These are phyloP conservation scores for Ustilago vetiveriae DNA, from an alignment of 1,284 basidiomycete genomes.

Conservation along the genomic window DNA sequence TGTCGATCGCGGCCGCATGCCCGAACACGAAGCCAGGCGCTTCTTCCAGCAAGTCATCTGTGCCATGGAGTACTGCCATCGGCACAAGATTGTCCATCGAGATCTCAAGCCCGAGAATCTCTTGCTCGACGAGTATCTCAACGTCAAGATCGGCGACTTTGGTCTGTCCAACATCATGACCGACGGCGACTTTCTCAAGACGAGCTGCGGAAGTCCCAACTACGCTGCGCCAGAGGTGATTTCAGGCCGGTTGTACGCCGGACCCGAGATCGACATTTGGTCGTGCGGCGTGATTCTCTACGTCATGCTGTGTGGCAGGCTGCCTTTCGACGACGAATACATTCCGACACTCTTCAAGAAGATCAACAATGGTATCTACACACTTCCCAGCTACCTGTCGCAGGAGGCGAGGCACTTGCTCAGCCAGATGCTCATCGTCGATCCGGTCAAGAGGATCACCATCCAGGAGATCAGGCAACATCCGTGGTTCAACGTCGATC, in stretches of 20 bases:
- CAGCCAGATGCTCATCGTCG: slow-evolving; percentile 65
- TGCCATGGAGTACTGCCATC: slow-evolving; percentile 65
- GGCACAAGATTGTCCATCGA: slow-evolving; percentile 65
- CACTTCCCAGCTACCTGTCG: slow-evolving; percentile 63
- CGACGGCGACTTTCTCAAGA: slow-evolving; percentile 67
- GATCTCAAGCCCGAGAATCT: slow-evolving; percentile 66
- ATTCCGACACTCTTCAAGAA: slow-evolving; percentile 67
- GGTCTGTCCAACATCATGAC: slow-evolving; percentile 67
- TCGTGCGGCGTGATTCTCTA: slow-evolving; percentile 67
- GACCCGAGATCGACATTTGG: slow-evolving; percentile 67
- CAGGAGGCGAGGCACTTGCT: slow-evolving; percentile 61
- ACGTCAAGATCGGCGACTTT: slow-evolving; percentile 67
- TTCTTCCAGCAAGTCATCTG: slow-evolving; percentile 67
- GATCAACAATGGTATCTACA: slow-evolving; percentile 66
- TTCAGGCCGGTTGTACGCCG: slow-evolving; percentile 64
- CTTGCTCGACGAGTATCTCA: slow-evolving; percentile 64
- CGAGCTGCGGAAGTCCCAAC: slow-evolving; percentile 66
- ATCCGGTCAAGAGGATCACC: slow-evolving; percentile 66
- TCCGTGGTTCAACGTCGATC: slow-evolving; percentile 65
- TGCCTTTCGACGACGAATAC: slow-evolving; percentile 67
- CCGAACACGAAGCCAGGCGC: slow-evolving; percentile 62
- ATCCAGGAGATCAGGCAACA: slow-evolving; percentile 63
- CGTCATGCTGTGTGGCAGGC: slow-evolving; percentile 65
- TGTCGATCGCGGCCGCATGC: slow-evolving; percentile 64
- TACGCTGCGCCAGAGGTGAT: slow-evolving; percentile 67